Evolutionary conservation across 106 monocot genomes (phyloP).

Genomic region (Dioscorea dumetorum): DNA sequence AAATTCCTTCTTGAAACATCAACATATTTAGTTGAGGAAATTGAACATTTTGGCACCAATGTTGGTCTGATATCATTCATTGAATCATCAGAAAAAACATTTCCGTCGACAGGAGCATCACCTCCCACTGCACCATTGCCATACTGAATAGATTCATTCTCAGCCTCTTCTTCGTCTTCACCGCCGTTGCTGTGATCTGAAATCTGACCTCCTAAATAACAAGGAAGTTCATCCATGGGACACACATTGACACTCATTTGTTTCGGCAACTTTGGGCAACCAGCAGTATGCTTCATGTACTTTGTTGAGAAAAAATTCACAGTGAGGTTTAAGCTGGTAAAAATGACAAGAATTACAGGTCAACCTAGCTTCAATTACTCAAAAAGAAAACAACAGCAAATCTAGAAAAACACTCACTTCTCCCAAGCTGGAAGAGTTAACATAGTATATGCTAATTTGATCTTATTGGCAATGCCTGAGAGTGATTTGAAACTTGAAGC

Average conservation of each 20-base stretch:
- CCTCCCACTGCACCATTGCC: not conserved
- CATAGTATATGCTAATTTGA: slow-evolving; percentile 89
- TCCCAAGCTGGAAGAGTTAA: slow-evolving; percentile 86
- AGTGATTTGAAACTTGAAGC: slow-evolving; percentile 79
- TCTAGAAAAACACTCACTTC: slow-evolving; percentile 33
- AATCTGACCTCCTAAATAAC: slow-evolving; percentile 33
- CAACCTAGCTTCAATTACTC: not conserved
- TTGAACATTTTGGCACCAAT: not conserved
- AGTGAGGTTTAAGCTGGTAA: slow-evolving; percentile 64
- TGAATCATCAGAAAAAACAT: not conserved
- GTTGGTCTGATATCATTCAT: not conserved
- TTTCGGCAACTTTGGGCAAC: slow-evolving; percentile 70
- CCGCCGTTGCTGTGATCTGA: slow-evolving; percentile 12
- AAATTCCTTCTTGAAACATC: no score
- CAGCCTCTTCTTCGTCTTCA: slow-evolving; percentile 13
- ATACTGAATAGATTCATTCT: not conserved
- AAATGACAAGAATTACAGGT: not conserved
- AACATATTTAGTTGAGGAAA: not conserved
- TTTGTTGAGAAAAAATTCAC: slow-evolving; percentile 92
- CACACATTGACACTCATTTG: slow-evolving; percentile 59
- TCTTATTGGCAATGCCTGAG: slow-evolving; percentile 63
- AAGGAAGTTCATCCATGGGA: slow-evolving; percentile 80
- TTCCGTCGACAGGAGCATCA: not conserved
- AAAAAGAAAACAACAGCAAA: not conserved
- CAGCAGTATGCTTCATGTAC: slow-evolving; percentile 44